Percentiles rank a stretch among this genome's conserved stretches.
These are phyloP conservation scores for Colletotrichum higginsianum DNA, from an alignment of 2,329 filamentous ascomycete species.

Conservation along the genomic window DNA sequence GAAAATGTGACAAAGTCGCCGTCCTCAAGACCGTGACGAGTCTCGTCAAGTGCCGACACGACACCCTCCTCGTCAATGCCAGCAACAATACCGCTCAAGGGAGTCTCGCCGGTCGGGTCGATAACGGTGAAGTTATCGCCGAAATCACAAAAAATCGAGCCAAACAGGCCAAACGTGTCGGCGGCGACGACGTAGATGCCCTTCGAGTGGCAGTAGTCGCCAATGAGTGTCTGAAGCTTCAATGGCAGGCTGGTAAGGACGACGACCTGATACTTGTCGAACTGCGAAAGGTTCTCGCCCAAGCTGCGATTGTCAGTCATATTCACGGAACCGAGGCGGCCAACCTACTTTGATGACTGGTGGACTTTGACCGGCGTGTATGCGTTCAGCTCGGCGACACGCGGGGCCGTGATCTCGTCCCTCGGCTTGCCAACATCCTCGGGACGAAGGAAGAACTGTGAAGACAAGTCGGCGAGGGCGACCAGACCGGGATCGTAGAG, in stretches of 20 bases:
- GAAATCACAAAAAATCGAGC: constrained; percentile 97
- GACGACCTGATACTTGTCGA: constrained; percentile 93
- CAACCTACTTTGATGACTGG: constrained; percentile 66
- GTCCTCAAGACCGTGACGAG: constrained; percentile 94
- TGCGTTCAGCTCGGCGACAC: constrained; percentile 94
- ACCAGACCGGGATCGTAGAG: constrained; percentile 91
- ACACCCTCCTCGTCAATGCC: constrained; percentile 90
- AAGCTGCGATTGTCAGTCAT: constrained; percentile 66
- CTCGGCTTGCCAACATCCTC: constrained; percentile 94
- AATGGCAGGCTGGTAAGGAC: constrained; percentile 90
- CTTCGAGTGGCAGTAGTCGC: constrained; percentile 94
- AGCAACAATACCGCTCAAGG: constrained; percentile 89
- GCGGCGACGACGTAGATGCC: constrained; percentile 91
- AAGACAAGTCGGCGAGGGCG: constrained; percentile 89
- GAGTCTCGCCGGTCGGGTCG: constrained; percentile 91
- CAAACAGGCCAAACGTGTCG: constrained; percentile 94
- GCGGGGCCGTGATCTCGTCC: constrained; percentile 87
- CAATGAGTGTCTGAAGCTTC: constrained; percentile 84
- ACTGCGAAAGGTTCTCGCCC: constrained; percentile 81
- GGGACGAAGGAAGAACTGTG: constrained; percentile 94
- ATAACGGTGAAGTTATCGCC: constrained; percentile 93
- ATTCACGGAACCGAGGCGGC: too few species aligned
- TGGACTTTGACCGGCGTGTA: constrained; percentile 93
- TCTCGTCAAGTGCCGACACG: constrained; percentile 94
- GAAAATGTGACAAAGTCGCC: constrained; percentile 97